These are phyloP conservation scores for Tetrastigma voinierianum DNA, from an alignment of 164 flowering plant genomes.

Conservation along the genomic window DNA sequence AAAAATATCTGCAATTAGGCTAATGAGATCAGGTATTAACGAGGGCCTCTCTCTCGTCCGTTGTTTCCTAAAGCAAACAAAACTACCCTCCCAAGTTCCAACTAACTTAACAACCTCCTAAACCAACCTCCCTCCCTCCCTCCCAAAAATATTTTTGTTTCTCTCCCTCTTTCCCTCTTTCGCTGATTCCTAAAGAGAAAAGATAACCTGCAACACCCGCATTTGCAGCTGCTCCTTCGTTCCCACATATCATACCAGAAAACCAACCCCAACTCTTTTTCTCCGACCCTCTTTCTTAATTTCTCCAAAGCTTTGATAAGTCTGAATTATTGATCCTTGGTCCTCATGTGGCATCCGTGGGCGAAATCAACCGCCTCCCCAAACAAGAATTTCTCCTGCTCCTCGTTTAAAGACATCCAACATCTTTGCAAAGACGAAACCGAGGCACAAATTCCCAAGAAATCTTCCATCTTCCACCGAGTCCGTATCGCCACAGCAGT, in stretches of 20 bases:
- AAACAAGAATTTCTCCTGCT: conserved; percentile 30
- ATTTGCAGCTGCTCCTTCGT: conserved; percentile 13
- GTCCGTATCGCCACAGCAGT: conserved; percentile 28
- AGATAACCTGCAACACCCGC: conserved; percentile 4
- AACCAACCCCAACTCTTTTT: background rate
- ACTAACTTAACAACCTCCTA: conserved; percentile 24
- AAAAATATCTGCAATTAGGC: too few species aligned
- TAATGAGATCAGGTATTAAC: background rate
- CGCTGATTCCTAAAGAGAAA: background rate
- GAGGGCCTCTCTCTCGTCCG: conserved; percentile 13
- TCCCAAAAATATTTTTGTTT: background rate
- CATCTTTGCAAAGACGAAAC: conserved; percentile 32
- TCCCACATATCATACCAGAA: conserved; percentile 10
- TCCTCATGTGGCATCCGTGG: conserved; percentile 55
- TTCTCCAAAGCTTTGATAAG: background rate
- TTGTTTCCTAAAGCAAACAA: background rate
- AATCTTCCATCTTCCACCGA: conserved; percentile 34
- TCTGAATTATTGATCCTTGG: background rate
- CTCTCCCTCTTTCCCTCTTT: conserved; percentile 9
- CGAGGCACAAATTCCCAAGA: background rate
- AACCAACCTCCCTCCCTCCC: conserved; percentile 10
- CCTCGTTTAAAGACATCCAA: conserved; percentile 50
- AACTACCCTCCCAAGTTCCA: conserved; percentile 16
- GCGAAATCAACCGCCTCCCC: conserved; percentile 22
- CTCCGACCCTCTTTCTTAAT: background rate